Evolutionary conservation across 192 early-diverging fungal genomes (phyloP).

Genomic region (Dissophora globulifera): DNA sequence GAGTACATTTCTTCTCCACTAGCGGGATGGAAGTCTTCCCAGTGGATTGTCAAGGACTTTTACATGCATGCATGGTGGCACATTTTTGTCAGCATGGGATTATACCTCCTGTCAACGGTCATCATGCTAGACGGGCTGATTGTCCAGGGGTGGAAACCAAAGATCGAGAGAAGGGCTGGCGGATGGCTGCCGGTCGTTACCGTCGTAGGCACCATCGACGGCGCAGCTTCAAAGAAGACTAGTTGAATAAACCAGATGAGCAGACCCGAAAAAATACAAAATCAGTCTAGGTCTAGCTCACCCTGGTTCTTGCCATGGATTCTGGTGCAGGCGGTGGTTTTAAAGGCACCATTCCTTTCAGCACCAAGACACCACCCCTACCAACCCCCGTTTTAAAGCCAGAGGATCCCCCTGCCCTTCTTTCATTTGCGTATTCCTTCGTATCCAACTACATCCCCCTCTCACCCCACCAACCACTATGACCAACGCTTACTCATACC

Average conservation of each 20-base stretch:
- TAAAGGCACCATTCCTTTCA: too few species aligned
- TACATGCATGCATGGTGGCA: constrained; percentile 75
- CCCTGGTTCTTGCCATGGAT: not conserved
- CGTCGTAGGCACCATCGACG: not conserved
- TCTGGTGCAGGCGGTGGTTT: too few species aligned
- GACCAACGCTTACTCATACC: not conserved
- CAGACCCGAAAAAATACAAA: too few species aligned
- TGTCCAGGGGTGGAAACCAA: constrained; percentile 35
- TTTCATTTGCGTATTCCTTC: too few species aligned
- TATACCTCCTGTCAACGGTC: constrained; percentile 66
- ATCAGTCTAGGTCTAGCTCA: not conserved
- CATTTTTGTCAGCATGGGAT: constrained; percentile 64
- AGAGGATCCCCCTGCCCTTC: not conserved
- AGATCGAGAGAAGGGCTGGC: constrained; percentile 25
- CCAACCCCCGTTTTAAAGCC: too few species aligned
- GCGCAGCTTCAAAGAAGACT: constrained; percentile 1
- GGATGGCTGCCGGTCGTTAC: constrained; percentile 43
- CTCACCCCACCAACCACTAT: not conserved
- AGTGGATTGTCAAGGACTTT: constrained; percentile 57
- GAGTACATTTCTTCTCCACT: not conserved
- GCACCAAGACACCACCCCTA: too few species aligned
- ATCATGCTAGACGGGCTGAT: constrained; percentile 56
- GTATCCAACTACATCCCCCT: too few species aligned
- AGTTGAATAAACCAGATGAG: not conserved
- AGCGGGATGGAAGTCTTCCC: not conserved